phyloP scores from a whole-genome alignment of 2,329 filamentous ascomycete species.

The Xylaria sp. region DNA sequence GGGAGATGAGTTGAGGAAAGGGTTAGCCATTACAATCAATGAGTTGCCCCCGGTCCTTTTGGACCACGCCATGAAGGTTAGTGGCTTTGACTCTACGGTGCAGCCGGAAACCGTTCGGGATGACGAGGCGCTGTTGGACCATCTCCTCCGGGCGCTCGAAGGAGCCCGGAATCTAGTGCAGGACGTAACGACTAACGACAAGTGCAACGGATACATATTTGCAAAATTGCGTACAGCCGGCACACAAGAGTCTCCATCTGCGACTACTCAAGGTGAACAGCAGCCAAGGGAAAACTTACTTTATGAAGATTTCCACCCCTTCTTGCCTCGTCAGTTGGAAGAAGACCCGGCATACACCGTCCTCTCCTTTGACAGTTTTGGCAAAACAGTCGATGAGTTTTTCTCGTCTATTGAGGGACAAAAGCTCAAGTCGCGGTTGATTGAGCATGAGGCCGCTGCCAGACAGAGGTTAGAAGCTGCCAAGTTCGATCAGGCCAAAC shows the following conservation, averaged over 20 bases:
- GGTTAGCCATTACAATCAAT: slow-evolving; percentile 75
- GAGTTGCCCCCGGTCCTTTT: slow-evolving; percentile 84
- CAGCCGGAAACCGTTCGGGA: slow-evolving; percentile 66
- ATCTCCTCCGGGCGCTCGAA: slow-evolving; percentile 62
- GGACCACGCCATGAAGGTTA: slow-evolving; percentile 73
- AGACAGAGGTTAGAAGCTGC: slow-evolving; percentile 83
- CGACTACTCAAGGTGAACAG: slow-evolving; percentile 34
- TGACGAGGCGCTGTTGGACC: slow-evolving; percentile 57
- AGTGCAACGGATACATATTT: slow-evolving; percentile 79
- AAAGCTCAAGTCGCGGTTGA: slow-evolving; percentile 76
- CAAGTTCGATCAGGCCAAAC: slow-evolving; percentile 73
- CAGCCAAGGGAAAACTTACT: slow-evolving; percentile 49
- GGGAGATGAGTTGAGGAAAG: slow-evolving; percentile 71
- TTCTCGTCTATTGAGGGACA: slow-evolving; percentile 95
- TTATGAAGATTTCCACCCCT: slow-evolving; percentile 95
- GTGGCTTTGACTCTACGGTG: slow-evolving; percentile 61
- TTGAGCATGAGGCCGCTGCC: slow-evolving; percentile 75
- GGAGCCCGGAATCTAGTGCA: slow-evolving; percentile 66
- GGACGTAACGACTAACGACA: slow-evolving; percentile 59
- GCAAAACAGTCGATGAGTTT: slow-evolving; percentile 91
- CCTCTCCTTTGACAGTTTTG: slow-evolving; percentile 77
- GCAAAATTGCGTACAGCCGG: slow-evolving; percentile 53
- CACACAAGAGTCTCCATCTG: slow-evolving; percentile 21
- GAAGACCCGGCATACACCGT: slow-evolving; percentile 60
- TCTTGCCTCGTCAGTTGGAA: slow-evolving; percentile 74